phyloP scores from a whole-genome alignment of 2,329 filamentous ascomycete genomes.

The Talaromyces atroroseus region DNA sequence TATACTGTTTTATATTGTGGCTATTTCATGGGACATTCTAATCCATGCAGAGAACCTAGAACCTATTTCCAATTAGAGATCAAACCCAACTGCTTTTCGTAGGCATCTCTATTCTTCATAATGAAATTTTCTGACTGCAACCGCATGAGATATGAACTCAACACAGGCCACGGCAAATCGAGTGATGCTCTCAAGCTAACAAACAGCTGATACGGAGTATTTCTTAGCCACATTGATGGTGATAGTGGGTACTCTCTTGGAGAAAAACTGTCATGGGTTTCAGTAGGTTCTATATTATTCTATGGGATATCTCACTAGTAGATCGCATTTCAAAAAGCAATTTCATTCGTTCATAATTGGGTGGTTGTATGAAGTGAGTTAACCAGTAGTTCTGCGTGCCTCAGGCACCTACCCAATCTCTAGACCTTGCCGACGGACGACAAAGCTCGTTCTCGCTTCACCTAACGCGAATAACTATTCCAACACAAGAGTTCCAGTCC shows the following conservation, averaged over 20 bases:
- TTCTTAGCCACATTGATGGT: no score
- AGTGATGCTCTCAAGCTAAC: no score
- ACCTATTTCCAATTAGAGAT: background rate
- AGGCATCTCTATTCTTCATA: no score
- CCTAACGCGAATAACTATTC: background rate
- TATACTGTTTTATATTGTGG: background rate
- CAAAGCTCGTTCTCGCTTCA: background rate
- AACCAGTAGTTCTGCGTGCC: background rate
- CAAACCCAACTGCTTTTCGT: no score
- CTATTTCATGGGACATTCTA: background rate
- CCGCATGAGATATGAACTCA: no score
- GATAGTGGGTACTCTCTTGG: no score
- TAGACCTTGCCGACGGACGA: background rate
- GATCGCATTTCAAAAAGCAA: background rate
- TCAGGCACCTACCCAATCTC: background rate
- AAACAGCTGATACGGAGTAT: no score
- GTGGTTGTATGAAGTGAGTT: background rate
- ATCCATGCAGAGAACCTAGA: background rate
- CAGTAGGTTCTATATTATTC: no score
- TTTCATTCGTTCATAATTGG: background rate
- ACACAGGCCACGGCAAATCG: no score
- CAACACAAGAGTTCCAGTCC: background rate
- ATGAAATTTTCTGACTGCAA: no score
- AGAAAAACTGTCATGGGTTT: no score
- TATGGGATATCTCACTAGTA: no score